Evolutionary conservation across 257 asterid genomes (phyloP).

Genomic region (Galeopsis tetrahit): DNA sequence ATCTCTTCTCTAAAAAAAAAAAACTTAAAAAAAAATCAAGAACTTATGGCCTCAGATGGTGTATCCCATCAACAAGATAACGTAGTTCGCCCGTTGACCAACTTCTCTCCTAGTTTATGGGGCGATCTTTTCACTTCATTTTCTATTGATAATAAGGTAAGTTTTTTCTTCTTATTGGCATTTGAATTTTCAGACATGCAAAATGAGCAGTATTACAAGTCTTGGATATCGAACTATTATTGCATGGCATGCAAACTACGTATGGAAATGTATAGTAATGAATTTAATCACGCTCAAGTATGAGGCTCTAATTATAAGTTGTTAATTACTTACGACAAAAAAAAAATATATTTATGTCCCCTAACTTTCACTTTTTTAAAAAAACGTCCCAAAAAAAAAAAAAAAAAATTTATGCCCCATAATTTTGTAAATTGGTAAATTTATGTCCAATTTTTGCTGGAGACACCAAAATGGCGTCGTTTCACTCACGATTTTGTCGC

Average conservation of each 20-base stretch:
- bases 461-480: no score
- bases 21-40: background rate
- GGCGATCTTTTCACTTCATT: conserved; percentile 38
- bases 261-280: background rate
- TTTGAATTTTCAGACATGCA: background rate
- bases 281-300: background rate
- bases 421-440: no score
- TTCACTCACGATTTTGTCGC: no score
- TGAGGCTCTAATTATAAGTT: background rate
- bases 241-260: conserved; percentile 12
- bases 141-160: conserved; percentile 31
- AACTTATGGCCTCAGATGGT: conserved; percentile 15
- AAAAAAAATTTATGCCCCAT: no score
- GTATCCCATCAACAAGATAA: background rate
- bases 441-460: no score
- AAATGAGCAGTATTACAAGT: background rate
- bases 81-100: conserved; percentile 37
- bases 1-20: background rate
- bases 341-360: no score
- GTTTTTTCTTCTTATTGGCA: background rate
- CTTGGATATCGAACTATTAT: background rate
- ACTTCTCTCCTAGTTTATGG: conserved; percentile 45
- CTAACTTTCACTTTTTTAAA: no score
- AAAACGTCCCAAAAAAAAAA: no score
- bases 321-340: background rate